Conservation (phyloP, 2,329 filamentous ascomycete species). For the Aspergillus viridinutans region DNA sequence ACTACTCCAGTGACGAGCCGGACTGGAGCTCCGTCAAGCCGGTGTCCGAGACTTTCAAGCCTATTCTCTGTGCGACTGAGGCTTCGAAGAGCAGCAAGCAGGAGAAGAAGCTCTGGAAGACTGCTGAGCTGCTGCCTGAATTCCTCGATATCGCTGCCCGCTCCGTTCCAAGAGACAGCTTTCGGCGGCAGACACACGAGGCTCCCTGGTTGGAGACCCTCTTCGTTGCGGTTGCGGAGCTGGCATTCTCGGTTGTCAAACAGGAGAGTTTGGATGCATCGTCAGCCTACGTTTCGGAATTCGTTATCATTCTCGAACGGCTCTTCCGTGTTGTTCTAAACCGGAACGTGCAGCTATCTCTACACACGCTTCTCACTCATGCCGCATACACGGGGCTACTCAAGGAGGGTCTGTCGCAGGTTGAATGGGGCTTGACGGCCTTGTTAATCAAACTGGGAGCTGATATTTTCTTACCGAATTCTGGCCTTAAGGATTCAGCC, state of each 20-base stretch:
- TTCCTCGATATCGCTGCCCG: constrained; percentile 46
- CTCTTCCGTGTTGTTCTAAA: constrained; percentile 37
- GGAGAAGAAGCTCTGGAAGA: constrained; percentile 23
- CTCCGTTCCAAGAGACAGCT: constrained; percentile 42
- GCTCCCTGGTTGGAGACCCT: constrained; percentile 48
- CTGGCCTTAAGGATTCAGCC: constrained; percentile 35
- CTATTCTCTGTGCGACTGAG: constrained; percentile 29
- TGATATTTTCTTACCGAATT: constrained; percentile 43
- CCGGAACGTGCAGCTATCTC: constrained; percentile 37
- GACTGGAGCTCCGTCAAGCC: constrained; percentile 33
- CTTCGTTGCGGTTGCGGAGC: constrained; percentile 42
- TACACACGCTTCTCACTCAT: constrained; percentile 39
- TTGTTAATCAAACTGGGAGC: constrained; percentile 39
- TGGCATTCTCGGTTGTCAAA: constrained; percentile 34
- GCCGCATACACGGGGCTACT: constrained; percentile 39
- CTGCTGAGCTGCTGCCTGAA: constrained; percentile 34
- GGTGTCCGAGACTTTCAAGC: constrained; percentile 33
- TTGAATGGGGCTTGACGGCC: constrained; percentile 41
- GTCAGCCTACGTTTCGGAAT: constrained; percentile 23
- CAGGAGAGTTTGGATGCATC: constrained; percentile 16
- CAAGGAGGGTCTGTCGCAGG: constrained; percentile 26
- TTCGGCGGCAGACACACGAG: constrained; percentile 42
- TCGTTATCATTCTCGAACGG: constrained; percentile 32
- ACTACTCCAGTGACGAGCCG: constrained; percentile 31
- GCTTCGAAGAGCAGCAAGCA: constrained; percentile 8